Base-by-base conservation (phyloP, 352 stramenopile species). In the Phytophthora fragariaefolia region DNA sequence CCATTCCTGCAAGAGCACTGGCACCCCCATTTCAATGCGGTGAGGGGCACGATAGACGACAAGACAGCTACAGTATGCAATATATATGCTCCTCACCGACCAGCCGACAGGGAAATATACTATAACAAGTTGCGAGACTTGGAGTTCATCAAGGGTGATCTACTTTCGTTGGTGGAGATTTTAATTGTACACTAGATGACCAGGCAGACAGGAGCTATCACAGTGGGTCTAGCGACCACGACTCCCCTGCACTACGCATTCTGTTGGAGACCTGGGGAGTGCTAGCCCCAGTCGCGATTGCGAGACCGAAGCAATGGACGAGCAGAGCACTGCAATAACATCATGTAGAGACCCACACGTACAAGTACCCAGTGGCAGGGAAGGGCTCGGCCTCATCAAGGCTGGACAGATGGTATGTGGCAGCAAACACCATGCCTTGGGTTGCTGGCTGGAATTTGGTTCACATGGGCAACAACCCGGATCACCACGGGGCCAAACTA, bases 371-470 rank as follows among this genome's bases (percentile, higher is more conserved):
- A 2, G 17, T 53, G 6, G 4, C 45, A 10, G 45, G 10, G 12
- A 23, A 42, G 2, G 9, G 24, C 20, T 10, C 10, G 17, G 47
- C 47, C 5, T 36, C 47, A 2, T 20, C 47, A 0, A 1, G 47
- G 1, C 13, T 53, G 3, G 47, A 53, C 15, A 24, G 51, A 82
- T 78, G 59, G 47, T 53, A 53, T 62, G 76, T 77, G 60, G 80
- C 81, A 65, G 75, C 83, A 42, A 80, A 63, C 7, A 79, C 23
- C 43, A 80, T 74, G 51, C 69, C 70, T 49, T 82, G 61, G 59
- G 66, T 77, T 34, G 73, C 69, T 59, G 66, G 63, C 32, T 83
- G 76, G 77, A 71, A 90, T 23, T 6, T 22, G 6, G 34, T 58
- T 5, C 7, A 48, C 17, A 3, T 22, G 22, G 50, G 30, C 9